Evolutionary conservation across 495 filamentous ascomycete species (phyloP).

Genomic region (Penicillium flavigenum): DNA sequence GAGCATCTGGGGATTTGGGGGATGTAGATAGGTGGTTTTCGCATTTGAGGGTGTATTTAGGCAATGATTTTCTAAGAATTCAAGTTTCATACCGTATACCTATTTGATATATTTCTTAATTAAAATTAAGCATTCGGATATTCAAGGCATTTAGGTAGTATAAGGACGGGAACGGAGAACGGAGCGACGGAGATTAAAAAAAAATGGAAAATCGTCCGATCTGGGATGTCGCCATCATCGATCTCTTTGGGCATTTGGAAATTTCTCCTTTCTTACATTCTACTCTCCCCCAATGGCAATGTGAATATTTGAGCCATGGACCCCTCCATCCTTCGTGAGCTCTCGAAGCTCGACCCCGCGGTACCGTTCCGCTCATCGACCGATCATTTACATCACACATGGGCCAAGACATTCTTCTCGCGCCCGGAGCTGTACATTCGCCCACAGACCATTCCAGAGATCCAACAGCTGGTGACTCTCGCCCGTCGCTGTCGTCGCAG

Average conservation of each 20-base stretch:
- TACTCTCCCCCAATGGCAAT: neutral
- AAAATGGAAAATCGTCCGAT: slow-evolving; percentile 1
- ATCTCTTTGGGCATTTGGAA: neutral
- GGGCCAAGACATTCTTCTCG: slow-evolving; percentile 88
- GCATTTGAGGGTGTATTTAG: slow-evolving; percentile 16
- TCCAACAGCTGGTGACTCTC: slow-evolving; percentile 77
- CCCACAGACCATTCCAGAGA: slow-evolving; percentile 72
- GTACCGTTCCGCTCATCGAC: slow-evolving; percentile 74
- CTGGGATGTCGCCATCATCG: slow-evolving; percentile 21
- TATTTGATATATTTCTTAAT: neutral
- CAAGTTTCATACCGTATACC: neutral
- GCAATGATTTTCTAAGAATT: neutral
- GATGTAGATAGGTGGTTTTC: slow-evolving; percentile 24
- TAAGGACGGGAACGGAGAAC: neutral
- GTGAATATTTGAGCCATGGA: slow-evolving; percentile 41
- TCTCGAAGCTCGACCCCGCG: slow-evolving; percentile 53
- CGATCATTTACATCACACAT: slow-evolving; percentile 83
- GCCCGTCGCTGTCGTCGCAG: slow-evolving; percentile 79
- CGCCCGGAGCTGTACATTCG: slow-evolving; percentile 87
- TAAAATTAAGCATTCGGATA: neutral
- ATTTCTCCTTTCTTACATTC: neutral
- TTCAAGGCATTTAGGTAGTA: neutral
- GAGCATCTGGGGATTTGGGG: slow-evolving; percentile 33
- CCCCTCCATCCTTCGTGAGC: slow-evolving; percentile 49
- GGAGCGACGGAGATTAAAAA: slow-evolving; percentile 5